phyloP scores from a whole-genome alignment of 2,329 filamentous ascomycete species.

The Aspergillus sp. region DNA sequence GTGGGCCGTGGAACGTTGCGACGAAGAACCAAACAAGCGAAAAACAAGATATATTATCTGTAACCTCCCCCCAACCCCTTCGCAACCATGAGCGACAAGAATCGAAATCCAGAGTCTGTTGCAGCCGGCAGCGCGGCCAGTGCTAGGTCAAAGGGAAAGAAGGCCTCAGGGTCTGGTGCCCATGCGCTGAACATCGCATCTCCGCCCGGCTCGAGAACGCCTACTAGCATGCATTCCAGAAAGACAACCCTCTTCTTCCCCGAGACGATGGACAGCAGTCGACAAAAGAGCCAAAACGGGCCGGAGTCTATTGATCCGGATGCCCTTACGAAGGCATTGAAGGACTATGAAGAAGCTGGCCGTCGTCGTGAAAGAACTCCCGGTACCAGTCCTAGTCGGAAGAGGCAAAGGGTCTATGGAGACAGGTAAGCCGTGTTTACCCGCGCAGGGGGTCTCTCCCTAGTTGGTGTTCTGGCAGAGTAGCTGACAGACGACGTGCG shows the following conservation, averaged over 20 bases:
- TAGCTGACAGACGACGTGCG: constrained; percentile 7
- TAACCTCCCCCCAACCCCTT: not conserved
- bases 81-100: constrained; percentile 15
- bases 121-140: constrained; percentile 13
- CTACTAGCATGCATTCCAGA: constrained; percentile 43
- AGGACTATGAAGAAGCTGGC: constrained; percentile 54
- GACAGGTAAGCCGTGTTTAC: constrained; percentile 43
- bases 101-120: constrained; percentile 10
- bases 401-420: constrained; percentile 59
- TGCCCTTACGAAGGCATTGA: constrained; percentile 53
- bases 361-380: constrained; percentile 54
- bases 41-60: not conserved
- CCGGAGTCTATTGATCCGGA: constrained; percentile 52
- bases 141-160: constrained; percentile 10
- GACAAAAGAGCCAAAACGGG: constrained; percentile 20
- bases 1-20: no score
- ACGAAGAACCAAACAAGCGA: no score
- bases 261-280: constrained; percentile 16
- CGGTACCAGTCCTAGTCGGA: constrained; percentile 58
- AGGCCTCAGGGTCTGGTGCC: constrained; percentile 13
- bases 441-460: no score
- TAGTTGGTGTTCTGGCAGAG: not conserved
- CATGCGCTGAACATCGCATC: constrained; percentile 33
- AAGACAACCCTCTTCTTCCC: constrained; percentile 39
- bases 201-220: constrained; percentile 53